A percentile compares a stretch with the other conserved stretches of the same genome.
These are phyloP conservation scores for Grigorovia humatica DNA, from an alignment of 805 yeast genomes.

Conservation along the genomic window DNA sequence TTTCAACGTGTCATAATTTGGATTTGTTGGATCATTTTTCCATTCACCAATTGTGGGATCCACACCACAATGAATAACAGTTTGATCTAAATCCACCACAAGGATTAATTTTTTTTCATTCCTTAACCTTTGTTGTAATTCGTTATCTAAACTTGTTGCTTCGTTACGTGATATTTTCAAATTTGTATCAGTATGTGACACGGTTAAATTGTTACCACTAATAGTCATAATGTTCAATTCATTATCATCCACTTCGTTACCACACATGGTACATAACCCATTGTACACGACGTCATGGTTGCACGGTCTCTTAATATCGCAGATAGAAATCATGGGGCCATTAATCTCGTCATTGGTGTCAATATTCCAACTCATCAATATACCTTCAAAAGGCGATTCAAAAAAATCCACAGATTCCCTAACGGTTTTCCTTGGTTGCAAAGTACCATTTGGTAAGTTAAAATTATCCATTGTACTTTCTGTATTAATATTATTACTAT, in stretches of 20 bases:
- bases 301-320: constrained; percentile 68
- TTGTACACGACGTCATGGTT: constrained; percentile 89
- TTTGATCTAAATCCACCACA: constrained; percentile 95
- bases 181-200: constrained; percentile 73
- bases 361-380: constrained; percentile 41
- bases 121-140: constrained; percentile 49
- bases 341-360: constrained; percentile 49
- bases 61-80: constrained; percentile 94
- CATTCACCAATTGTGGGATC: constrained; percentile 96
- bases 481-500: neutral
- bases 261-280: constrained; percentile 90
- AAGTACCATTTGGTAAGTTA: neutral
- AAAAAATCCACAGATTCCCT: constrained; percentile 59
- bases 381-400: constrained; percentile 78
- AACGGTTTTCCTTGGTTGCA: constrained; percentile 31
- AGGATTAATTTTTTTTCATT: constrained; percentile 62
- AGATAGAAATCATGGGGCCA: constrained; percentile 37
- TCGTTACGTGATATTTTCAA: constrained; percentile 76
- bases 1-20: constrained; percentile 73
- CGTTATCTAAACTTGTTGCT: constrained; percentile 73
- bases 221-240: constrained; percentile 63
- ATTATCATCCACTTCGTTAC: constrained; percentile 61
- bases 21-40: constrained; percentile 78
- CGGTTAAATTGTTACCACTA: constrained; percentile 17
- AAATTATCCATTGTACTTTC: neutral